Conservation (phyloP, 179 eudicot species). For the Vitellaria paradoxa region DNA sequence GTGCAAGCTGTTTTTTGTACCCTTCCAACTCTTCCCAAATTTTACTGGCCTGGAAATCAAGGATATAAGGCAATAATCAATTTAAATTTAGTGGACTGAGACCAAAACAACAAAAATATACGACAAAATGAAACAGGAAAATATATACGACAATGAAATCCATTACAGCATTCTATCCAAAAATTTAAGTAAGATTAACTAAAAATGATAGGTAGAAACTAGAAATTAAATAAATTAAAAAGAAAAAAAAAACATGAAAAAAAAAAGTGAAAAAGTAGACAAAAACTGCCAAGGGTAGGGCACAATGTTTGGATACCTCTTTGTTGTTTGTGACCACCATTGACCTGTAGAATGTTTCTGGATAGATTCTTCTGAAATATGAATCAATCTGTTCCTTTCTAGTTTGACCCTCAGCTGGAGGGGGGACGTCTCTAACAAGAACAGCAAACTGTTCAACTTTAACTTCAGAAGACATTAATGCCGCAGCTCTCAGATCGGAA, state of each 20-base stretch:
- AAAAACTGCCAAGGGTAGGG: background rate
- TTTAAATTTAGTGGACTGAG: background rate
- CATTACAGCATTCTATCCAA: no score
- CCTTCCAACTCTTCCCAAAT: conserved; percentile 74
- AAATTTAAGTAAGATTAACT: no score
- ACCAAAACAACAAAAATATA: background rate
- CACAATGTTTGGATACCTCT: conserved; percentile 34
- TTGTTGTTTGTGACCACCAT: conserved; percentile 69
- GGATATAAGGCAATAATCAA: background rate
- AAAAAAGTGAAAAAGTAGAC: background rate
- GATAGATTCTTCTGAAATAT: conserved; percentile 63
- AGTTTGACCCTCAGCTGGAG: conserved; percentile 44
- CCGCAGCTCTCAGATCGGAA: conserved; percentile 61
- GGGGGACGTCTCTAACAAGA: conserved; percentile 84
- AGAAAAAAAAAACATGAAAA: no score
- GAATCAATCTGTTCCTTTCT: conserved; percentile 78
- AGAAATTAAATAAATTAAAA: no score
- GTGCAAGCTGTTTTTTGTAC: conserved; percentile 64
- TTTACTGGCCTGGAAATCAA: conserved; percentile 56
- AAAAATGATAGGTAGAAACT: no score
- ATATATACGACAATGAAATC: no score
- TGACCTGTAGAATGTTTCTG: conserved; percentile 68
- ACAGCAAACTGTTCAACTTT: conserved; percentile 73
- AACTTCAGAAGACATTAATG: conserved; percentile 56
- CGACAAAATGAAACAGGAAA: background rate